Conservation (phyloP, 352 stramenopile species). For the Achlya hypogyna region DNA sequence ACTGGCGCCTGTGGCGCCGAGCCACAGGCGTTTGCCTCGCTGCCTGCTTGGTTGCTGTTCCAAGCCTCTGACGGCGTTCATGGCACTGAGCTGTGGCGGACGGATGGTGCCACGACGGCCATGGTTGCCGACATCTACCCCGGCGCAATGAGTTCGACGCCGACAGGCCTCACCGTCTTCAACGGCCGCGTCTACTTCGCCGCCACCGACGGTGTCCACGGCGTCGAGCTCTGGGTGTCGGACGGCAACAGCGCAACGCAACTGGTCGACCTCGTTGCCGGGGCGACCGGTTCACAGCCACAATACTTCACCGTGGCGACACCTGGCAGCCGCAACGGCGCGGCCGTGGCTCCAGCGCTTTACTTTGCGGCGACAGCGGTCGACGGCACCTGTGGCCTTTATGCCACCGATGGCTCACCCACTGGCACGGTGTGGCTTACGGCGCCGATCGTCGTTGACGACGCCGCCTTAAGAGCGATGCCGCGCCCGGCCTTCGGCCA, state of each 20-base stretch:
- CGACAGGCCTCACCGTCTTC: slow-evolving; percentile 47
- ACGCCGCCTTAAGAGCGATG: not conserved
- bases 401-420: not conserved
- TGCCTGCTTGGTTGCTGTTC: slow-evolving; percentile 50
- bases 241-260: slow-evolving; percentile 39
- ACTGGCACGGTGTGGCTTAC: not conserved
- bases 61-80: slow-evolving; percentile 73
- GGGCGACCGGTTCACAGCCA: not conserved
- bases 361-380: not conserved
- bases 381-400: not conserved
- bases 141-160: slow-evolving; percentile 34
- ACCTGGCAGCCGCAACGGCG: not conserved
- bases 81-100: slow-evolving; percentile 74
- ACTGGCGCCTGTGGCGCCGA: slow-evolving; percentile 33
- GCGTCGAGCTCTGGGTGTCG: slow-evolving; percentile 57
- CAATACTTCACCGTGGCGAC: slow-evolving; percentile 8
- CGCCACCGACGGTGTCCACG: slow-evolving; percentile 47
- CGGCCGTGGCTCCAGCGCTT: not conserved
- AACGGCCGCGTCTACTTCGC: slow-evolving; percentile 41
- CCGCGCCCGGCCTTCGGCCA: not conserved
- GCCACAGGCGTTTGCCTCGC: slow-evolving; percentile 38
- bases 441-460: not conserved
- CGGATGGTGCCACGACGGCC: slow-evolving; percentile 43
- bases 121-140: slow-evolving; percentile 54
- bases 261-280: slow-evolving; percentile 25